Conservation (phyloP, 2,329 filamentous ascomycete species). For the Trichothecium sympodiale region DNA sequence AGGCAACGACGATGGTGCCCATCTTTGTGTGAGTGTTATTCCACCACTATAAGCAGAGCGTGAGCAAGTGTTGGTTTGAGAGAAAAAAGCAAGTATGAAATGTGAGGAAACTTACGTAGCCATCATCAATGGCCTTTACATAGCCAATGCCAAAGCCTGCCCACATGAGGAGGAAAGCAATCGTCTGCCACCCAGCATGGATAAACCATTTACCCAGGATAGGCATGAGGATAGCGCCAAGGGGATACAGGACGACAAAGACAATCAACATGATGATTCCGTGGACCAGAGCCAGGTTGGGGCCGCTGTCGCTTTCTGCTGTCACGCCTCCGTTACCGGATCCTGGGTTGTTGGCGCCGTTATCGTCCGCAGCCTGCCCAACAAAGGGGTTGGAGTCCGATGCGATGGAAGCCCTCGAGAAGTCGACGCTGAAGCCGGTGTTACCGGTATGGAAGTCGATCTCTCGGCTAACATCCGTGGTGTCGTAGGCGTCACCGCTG, state of each 20-base stretch:
- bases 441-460: constrained; percentile 37
- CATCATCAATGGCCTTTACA: constrained; percentile 27
- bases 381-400: constrained; percentile 43
- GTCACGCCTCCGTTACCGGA: constrained; percentile 7
- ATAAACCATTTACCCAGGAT: constrained; percentile 43
- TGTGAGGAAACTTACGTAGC: constrained; percentile 34
- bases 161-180: constrained; percentile 47
- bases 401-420: constrained; percentile 32
- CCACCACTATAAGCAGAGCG: constrained; percentile 32
- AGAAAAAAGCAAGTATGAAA: background rate
- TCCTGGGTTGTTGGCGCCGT: constrained; percentile 4
- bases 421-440: constrained; percentile 33
- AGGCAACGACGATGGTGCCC: constrained; percentile 40
- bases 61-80: constrained; percentile 8
- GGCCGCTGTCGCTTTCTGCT: constrained; percentile 8
- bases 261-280: constrained; percentile 51
- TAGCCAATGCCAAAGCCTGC: constrained; percentile 48
- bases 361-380: constrained; percentile 5
- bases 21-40: constrained; percentile 41
- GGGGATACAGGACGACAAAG: constrained; percentile 47
- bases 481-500: constrained; percentile 31
- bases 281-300: constrained; percentile 29
- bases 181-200: constrained; percentile 45
- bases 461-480: constrained; percentile 22
- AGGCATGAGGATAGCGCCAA: constrained; percentile 51